Evolutionary conservation across 768 basidiomycete genomes (phyloP), one percentile per base, ranked within the genome.

Genomic region (Hypholoma fasciculare): DNA sequence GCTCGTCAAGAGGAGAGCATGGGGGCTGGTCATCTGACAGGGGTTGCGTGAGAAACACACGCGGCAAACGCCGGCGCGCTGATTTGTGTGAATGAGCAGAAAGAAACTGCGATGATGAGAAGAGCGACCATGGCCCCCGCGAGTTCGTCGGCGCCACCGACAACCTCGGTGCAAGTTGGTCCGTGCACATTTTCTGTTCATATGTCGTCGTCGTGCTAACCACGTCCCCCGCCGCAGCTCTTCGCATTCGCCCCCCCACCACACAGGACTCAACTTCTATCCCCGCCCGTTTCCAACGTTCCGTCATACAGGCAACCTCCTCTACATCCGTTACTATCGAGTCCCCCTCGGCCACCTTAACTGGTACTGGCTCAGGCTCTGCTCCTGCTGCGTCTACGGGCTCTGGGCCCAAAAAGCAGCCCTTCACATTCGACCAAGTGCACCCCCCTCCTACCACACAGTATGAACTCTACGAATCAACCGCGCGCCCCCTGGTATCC

Each of bases 121-220:
- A 70, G 72, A 70, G 68, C 74, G 73, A 71, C 77, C 82, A 90
- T 90, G 90, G 85, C 89, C 71, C 88, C 89, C 66, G 75, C 81
- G 78, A 82, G 85, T 76, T 83, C 87, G 80, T 82, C 82, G 78
- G 78, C 81, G 62, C 74, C 88, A 72, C 72, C 86, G 80, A 83
- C 89, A 76, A 94, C 92, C 65, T 93, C 92, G 63, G 92, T 95
- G 54, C 92, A 94, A 94, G 93, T 95, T 74, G 93, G 93, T 89
- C 54, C 80, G 93, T 86, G 54, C 23, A 16, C n/a, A 26, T 23
- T 49, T 46, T 20, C 46, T 40, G 13, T 39, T 12, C 19, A 52
- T 47, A 17, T 53, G 16, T 23, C 23, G 60, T 59, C 17, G 44
- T 39, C 39, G 23, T 23, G 49, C 67, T 73, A 61, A 68, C 56